Conservation (phyloP, 805 yeast species). For the Saccharomycopsis fermentans region DNA sequence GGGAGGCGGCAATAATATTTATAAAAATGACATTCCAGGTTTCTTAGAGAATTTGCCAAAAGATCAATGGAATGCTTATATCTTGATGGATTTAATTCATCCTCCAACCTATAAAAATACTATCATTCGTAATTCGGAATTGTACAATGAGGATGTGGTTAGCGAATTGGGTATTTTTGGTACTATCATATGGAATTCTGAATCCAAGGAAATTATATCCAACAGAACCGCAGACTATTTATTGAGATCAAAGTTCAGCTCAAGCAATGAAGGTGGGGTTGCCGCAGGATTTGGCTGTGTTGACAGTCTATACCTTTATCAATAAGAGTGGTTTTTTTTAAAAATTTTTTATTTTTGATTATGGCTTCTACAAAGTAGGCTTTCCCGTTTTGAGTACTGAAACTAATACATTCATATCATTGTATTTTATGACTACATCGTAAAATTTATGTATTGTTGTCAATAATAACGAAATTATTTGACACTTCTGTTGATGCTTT, state of each 20-base stretch:
- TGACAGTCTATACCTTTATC: constrained; percentile 48
- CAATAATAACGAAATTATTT: background rate
- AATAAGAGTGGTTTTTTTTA: too few species aligned
- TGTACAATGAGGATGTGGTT: constrained; percentile 63
- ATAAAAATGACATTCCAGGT: constrained; percentile 72
- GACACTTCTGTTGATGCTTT: background rate
- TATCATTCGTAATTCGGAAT: constrained; percentile 55
- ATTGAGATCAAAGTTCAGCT: constrained; percentile 76
- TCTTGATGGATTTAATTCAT: constrained; percentile 85
- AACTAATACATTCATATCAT: too few species aligned
- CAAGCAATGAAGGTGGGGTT: constrained; percentile 95
- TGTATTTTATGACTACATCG: background rate
- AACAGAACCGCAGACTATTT: constrained; percentile 79
- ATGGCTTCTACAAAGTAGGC: background rate
- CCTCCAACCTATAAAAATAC: constrained; percentile 64
- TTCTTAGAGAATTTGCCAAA: constrained; percentile 53
- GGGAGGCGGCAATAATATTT: constrained; percentile 96
- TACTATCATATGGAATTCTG: constrained; percentile 61
- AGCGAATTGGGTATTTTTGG: constrained; percentile 94
- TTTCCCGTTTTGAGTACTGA: too few species aligned
- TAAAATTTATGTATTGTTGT: background rate
- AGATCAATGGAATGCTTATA: constrained; percentile 79
- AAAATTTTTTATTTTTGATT: background rate
- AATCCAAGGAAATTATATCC: constrained; percentile 40
- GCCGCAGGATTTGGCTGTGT: constrained; percentile 99